Evolutionary conservation across 495 filamentous ascomycete species (phyloP).

Genomic region (Parathielavia appendiculata): DNA sequence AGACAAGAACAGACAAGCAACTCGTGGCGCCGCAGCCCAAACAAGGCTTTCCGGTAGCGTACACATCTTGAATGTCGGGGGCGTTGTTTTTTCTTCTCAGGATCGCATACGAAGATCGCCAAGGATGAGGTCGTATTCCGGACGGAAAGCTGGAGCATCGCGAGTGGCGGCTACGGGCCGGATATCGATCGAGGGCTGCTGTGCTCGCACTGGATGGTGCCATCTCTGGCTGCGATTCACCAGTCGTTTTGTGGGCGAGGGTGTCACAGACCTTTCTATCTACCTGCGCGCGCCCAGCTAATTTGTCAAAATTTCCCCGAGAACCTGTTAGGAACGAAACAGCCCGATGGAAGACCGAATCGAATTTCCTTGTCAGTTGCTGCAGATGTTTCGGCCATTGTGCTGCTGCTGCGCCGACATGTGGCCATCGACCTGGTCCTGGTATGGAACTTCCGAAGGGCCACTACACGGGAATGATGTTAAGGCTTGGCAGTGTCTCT

Average conservation of each 20-base stretch:
- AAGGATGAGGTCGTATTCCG: slow-evolving; percentile 12
- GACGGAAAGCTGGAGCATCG: neutral
- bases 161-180: neutral
- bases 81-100: neutral
- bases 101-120: neutral
- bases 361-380: neutral
- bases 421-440: neutral
- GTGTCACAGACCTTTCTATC: slow-evolving; percentile 8
- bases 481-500: too few species aligned
- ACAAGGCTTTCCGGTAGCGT: too few species aligned
- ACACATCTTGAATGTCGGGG: too few species aligned
- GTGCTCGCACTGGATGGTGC: slow-evolving; percentile 1
- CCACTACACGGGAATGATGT: too few species aligned
- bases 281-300: neutral
- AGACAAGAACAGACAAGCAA: slow-evolving; percentile 1
- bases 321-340: neutral
- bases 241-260: neutral
- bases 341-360: neutral
- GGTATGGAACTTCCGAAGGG: neutral
- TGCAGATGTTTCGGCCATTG: neutral
- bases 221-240: neutral
- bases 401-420: neutral
- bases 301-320: neutral
- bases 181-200: slow-evolving; percentile 7
- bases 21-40: neutral